These are phyloP conservation scores for Rhizoclosmatium sp. DNA, from an alignment of 192 early-diverging fungal genomes.

Conservation along the genomic window DNA sequence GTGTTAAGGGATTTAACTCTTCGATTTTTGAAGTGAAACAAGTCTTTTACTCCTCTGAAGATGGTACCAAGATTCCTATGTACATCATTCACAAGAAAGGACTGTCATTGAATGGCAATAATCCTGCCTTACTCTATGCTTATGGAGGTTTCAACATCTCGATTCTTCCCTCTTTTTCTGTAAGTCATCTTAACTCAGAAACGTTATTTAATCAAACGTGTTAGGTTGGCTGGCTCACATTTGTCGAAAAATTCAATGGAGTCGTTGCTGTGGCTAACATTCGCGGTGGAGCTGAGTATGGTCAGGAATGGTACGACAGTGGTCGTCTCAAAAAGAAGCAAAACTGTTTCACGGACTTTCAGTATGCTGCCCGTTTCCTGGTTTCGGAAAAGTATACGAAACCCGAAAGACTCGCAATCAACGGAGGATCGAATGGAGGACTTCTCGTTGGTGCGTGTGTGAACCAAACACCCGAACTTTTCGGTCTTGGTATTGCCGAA, in stretches of 20 bases:
- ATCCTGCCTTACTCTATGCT: constrained; percentile 70
- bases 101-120: constrained; percentile 55
- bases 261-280: constrained; percentile 71
- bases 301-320: constrained; percentile 57
- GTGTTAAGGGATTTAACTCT: constrained; percentile 56
- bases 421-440: constrained; percentile 79
- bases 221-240: constrained; percentile 46
- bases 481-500: constrained; percentile 67
- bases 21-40: constrained; percentile 66
- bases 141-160: constrained; percentile 75
- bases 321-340: constrained; percentile 73
- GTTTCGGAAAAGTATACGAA: constrained; percentile 63
- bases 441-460: constrained; percentile 72
- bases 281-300: constrained; percentile 75
- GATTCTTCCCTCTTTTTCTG: constrained; percentile 51
- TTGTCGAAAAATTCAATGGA: constrained; percentile 64
- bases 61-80: constrained; percentile 74
- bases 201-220: neutral
- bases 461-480: constrained; percentile 80
- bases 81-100: constrained; percentile 68
- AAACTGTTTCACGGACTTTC: constrained; percentile 81
- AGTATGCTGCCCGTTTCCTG: constrained; percentile 70
- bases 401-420: constrained; percentile 63
- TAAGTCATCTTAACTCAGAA: constrained; percentile 16
- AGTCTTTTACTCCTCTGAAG: constrained; percentile 71